Base-by-base conservation (phyloP, 2,329 filamentous ascomycete species). In the Phyllosticta citriasiana region DNA sequence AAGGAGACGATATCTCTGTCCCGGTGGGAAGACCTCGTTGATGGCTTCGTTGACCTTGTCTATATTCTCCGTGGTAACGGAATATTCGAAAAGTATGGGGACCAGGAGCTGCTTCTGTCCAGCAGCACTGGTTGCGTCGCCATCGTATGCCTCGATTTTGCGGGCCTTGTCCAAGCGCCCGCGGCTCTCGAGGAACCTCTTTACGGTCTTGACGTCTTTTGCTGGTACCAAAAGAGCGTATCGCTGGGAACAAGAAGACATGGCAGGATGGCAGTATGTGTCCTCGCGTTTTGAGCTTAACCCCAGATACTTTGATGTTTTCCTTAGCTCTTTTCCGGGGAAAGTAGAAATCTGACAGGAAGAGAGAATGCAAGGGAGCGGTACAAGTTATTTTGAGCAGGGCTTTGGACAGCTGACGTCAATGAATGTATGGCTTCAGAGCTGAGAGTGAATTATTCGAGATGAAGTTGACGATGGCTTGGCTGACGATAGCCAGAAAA, bases 121-220 rank as follows among this genome's bases (percentile, higher is more conserved):
- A 5, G 22, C 22, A 10, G 1, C 2, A n/a, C 6, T 53, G n/a
- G 22, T 16, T 14, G 52, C 9, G 14, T 30, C 27, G 10, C 10
- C 14, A 4, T 6, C 19, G 19, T 35, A 47, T 12, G 66, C 59
- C 6, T 54, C 61, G 30, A 76, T 76, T 54, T 70, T 73, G 51
- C 55, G 63, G 3, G 54, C 64, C 26, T 65, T 67, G 50, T 75
- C 69, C 1, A 75, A 63, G n/a, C 63, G 50, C 7, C 65, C 66
- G 6, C 57, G 55, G 9, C 57, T 57, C 62, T 77, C 74, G n/a
- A 78, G 63, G 2, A 68, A 68, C 1, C 66, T 65, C 55, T 78
- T 78, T 0, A 76, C 71, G 2, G 56, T 65, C 59, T 77, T 77
- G 40, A 77, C 74, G 12, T 71, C 65, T 9, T 62, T 27, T 25